Evolutionary conservation across 2,329 filamentous ascomycete genomes (phyloP).

Genomic region (Colletotrichum tropicale): DNA sequence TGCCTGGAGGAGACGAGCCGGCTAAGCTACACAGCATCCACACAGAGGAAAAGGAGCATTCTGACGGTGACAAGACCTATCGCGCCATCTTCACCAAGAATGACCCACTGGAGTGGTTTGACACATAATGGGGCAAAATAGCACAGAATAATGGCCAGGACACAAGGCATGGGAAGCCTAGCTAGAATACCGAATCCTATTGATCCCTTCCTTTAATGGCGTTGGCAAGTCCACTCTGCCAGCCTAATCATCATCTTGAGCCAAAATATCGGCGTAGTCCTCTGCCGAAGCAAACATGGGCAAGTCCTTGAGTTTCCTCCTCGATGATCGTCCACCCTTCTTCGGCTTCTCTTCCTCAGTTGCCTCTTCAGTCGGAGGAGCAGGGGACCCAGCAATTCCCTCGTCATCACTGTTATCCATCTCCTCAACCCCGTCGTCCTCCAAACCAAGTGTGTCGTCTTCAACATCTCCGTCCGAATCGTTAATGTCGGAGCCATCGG

Average conservation of each 20-base stretch:
- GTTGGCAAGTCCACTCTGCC: neutral
- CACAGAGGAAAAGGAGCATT: conserved; percentile 47
- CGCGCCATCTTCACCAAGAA: conserved; percentile 49
- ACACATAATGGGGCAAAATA: conserved; percentile 38
- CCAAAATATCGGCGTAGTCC: conserved; percentile 88
- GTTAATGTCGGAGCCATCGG: conserved; percentile 47
- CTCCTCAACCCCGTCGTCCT: conserved; percentile 37
- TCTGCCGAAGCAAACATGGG: conserved; percentile 93
- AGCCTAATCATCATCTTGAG: conserved; percentile 65
- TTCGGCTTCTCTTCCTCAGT: conserved; percentile 40
- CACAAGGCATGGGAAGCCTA: neutral
- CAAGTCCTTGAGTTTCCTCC: conserved; percentile 84
- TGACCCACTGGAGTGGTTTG: conserved; percentile 58
- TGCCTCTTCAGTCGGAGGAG: neutral
- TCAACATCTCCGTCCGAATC: conserved; percentile 46
- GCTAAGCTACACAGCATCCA: conserved; percentile 51
- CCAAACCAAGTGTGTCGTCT: conserved; percentile 42
- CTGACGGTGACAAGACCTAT: conserved; percentile 46
- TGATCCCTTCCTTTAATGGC: neutral
- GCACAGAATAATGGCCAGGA: neutral
- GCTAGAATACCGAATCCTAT: neutral
- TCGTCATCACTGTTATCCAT: neutral
- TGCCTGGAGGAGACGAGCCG: conserved; percentile 36
- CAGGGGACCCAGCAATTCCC: neutral
- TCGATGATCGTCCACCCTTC: conserved; percentile 63